Conservation (phyloP, 257 asterid species). For the Cordia subcordata region DNA sequence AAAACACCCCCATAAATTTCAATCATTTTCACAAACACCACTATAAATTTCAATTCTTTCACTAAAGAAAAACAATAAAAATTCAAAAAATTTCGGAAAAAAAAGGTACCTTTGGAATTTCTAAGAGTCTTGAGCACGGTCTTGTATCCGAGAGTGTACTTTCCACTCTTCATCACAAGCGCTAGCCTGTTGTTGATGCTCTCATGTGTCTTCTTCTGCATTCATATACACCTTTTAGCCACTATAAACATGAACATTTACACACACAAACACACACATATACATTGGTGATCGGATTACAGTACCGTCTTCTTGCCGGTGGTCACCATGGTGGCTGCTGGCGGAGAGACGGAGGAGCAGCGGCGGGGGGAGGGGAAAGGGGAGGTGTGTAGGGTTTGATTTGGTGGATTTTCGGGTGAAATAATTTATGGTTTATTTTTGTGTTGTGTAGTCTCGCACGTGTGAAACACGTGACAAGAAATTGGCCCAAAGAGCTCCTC, state of each 20-base stretch:
- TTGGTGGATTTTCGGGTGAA: neutral
- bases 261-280: neutral
- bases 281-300: neutral
- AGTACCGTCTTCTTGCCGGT: neutral
- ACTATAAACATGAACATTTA: too few species aligned
- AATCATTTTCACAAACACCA: too few species aligned
- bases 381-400: neutral
- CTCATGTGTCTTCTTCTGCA: slow-evolving; percentile 26
- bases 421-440: too few species aligned
- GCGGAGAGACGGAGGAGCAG: neutral
- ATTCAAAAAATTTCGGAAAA: neutral
- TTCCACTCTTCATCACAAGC: slow-evolving; percentile 22
- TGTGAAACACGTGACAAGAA: neutral
- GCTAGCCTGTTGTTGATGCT: slow-evolving; percentile 24
- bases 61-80: neutral
- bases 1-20: neutral
- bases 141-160: slow-evolving; percentile 19
- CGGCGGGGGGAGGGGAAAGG: neutral
- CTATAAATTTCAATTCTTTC: too few species aligned
- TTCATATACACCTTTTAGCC: too few species aligned
- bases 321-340: neutral
- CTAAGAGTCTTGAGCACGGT: slow-evolving; percentile 20
- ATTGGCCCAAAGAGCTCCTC: neutral
- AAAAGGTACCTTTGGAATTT: slow-evolving; percentile 11
- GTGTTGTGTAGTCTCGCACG: too few species aligned